Evolutionary conservation across 441 rosid species (phyloP), one percentile per base, ranked within the genome.

Genomic region (Eruca vesicaria): DNA sequence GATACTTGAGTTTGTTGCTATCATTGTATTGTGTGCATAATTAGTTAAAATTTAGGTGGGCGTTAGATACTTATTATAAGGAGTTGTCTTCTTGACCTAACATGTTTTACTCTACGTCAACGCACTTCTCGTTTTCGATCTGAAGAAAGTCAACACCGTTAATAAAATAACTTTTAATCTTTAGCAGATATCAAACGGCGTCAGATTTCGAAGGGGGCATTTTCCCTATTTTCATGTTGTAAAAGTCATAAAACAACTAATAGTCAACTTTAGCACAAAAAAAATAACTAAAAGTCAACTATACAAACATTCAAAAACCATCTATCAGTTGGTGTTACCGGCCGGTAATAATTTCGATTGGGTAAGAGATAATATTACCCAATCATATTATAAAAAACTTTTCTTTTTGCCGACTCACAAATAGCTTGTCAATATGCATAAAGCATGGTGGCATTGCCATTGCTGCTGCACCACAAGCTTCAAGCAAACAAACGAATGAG

Each of bases 31-130:
- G 59, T 16, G 0, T 43, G 16, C 50, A 48, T 26, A 62, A 55
- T 63, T 69, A 69, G 74, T 45, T 76, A 63, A 69, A 55, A 38
- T 26, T 55, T 69, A 62, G 79, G 57, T 76, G 79, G 66, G 53
- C 6, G 71, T 76, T 76, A 63, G 59, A 68, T 58, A 18, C 63
- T 59, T 7, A 26, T 59, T 59, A 52, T 55, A 74, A 63, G 26
- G 55, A 56, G 36, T 58, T 32, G 26, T 58, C 63, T 26, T 9
- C 75, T 53, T 38, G 67, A 63, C 71, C 62, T 20, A 63, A 57
- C 71, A 57, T 29, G 21, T 56, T 53, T 55, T 62, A 55, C 35
- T 75, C 62, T 64, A 75, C 68, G 57, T 61, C 69, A 68, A 68
- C 57, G 68, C 58, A 75, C 36, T 55, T 76, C 55, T 69, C 66